Conservation (phyloP, 1,284 basidiomycete species). For the Laetiporus sulphureus region DNA sequence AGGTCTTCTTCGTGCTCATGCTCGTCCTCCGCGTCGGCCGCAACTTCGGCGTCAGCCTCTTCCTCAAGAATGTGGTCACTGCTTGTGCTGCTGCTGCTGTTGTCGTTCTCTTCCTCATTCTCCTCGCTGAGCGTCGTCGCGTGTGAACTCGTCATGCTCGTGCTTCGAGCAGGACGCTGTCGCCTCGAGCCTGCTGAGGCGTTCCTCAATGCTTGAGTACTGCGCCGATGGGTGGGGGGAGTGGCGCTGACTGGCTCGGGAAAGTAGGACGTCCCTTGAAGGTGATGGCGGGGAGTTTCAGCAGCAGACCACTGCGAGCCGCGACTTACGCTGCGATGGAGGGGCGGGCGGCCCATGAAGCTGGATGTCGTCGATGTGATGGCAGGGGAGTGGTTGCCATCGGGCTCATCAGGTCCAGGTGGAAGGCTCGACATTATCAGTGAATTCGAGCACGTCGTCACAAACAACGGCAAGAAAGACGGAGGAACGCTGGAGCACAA, state of each 20-base stretch:
- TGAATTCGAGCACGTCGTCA: too few species aligned
- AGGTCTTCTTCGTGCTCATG: conserved; percentile 76
- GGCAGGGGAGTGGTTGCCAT: conserved; percentile 14
- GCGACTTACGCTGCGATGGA: conserved; percentile 44
- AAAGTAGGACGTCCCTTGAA: conserved; percentile 64
- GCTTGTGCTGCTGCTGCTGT: conserved; percentile 17
- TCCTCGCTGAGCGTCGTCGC: conserved; percentile 43
- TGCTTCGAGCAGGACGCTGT: conserved; percentile 44
- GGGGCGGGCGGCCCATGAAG: conserved; percentile 24
- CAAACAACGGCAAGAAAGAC: too few species aligned
- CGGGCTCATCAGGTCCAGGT: too few species aligned
- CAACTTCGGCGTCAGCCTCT: conserved; percentile 32
- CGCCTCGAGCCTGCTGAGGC: conserved; percentile 43
- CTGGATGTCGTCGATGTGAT: conserved; percentile 17
- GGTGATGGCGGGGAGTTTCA: conserved; percentile 56
- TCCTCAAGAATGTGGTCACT: not conserved
- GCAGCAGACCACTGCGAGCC: conserved; percentile 48
- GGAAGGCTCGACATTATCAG: too few species aligned
- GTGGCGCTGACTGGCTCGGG: conserved; percentile 32
- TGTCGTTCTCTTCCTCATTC: conserved; percentile 24
- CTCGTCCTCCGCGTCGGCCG: conserved; percentile 29
- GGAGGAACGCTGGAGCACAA: too few species aligned
- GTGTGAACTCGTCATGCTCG: conserved; percentile 52
- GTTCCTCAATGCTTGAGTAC: conserved; percentile 36
- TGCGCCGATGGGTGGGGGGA: conserved; percentile 33